Base-by-base conservation (phyloP, 805 yeast genomes). In the Wickerhamiella shivajii region DNA sequence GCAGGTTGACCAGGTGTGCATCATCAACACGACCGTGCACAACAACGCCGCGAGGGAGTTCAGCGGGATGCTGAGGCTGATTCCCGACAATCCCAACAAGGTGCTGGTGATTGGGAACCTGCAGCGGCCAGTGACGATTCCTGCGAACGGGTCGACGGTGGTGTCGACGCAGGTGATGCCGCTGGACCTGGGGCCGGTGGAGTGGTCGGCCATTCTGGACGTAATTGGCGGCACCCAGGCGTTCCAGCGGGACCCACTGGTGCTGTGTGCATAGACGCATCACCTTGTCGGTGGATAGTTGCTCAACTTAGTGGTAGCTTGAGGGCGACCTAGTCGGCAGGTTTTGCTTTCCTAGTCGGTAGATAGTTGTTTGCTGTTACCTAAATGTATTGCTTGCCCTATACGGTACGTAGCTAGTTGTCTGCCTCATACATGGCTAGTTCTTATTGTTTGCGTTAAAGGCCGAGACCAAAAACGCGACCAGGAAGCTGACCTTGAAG, bases 141-240 rank as follows among this genome's bases (percentile, higher is more conserved):
- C 44, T 2, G 63, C 76, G 0, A 66, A 68, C 1, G 63, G 56
- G 17, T 45, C 59, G 0, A 33, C 57, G 3, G 57, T 51, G 2
- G 56, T 71, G 19, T 61, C 61, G 16, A 50, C 77, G 24, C 71
- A 80, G 6, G 66, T 75, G 31, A 64, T 75, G 13, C 67, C 81
- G 4, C 56, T 85, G 24, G 85, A 78, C 35, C 64, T 64, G 28
- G 97, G 96, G 2, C 75, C 70, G 30, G 84, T 75, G 49, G 90
- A 80, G 50, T 75, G 93, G 77, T 81, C 85, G 1, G 66, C 68
- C 0, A 52, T 71, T 10, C 60, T 72, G 41, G 78, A 74, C 35
- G 69, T 64, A 36, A 24, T 47, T 19, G 36, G 36, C 10, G 37
- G 35, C 12, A 48, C 43, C 20, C 35, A 43, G 6, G 42, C 45